Conservation (phyloP, 768 basidiomycete genomes). For the Tricholoma sp. region DNA sequence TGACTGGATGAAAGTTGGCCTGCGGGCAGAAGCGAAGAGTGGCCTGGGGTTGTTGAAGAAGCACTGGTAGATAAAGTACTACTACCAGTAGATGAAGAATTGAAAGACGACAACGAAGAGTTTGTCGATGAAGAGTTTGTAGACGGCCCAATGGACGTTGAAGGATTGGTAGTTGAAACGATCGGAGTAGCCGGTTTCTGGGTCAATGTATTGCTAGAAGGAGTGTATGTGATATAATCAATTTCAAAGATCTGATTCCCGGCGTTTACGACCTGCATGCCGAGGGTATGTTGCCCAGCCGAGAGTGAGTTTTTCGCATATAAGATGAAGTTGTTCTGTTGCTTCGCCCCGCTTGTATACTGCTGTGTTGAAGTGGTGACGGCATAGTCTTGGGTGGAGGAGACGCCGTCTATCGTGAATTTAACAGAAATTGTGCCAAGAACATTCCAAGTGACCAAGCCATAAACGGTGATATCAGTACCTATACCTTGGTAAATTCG, state of each 20-base stretch:
- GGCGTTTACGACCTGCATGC: conserved; percentile 17
- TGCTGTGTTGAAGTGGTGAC: neutral
- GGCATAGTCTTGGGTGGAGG: neutral
- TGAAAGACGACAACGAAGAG: too few relatives aligned
- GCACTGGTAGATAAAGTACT: too few relatives aligned
- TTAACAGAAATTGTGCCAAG: neutral
- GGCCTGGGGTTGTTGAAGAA: too few relatives aligned
- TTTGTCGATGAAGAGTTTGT: too few relatives aligned
- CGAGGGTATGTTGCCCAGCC: conserved; percentile 20
- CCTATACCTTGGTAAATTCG: neutral
- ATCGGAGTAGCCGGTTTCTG: neutral
- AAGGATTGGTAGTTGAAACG: too few relatives aligned
- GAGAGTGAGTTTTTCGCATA: conserved; percentile 8
- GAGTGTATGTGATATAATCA: conserved; percentile 24
- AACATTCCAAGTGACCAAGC: neutral
- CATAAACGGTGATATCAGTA: neutral
- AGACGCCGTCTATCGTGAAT: conserved; percentile 2
- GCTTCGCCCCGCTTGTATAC: neutral
- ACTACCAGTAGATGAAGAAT: too few relatives aligned
- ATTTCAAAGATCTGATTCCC: conserved; percentile 19
- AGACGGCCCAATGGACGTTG: too few relatives aligned
- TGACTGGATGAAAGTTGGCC: conserved; percentile 1
- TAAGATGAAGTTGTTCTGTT: neutral
- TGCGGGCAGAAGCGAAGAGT: too few relatives aligned
- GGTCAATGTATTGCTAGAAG: conserved; percentile 13